A percentile compares a stretch with the other conserved stretches of the same genome.
Evolutionary conservation across 257 asterid species (phyloP).

Genomic region (Nemophila menziesii): DNA sequence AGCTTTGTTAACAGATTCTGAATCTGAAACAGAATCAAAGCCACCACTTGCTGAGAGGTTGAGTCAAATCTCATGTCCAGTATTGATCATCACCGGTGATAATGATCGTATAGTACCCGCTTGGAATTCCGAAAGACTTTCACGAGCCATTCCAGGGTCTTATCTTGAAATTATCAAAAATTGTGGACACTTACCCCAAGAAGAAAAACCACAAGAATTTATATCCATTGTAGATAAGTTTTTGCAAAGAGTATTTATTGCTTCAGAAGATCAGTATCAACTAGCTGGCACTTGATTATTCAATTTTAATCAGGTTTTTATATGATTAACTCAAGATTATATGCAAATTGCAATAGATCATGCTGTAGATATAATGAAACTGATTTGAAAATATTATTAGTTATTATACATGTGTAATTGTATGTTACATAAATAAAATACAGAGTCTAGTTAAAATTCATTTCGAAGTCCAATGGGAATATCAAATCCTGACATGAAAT

Average conservation of each 20-base stretch:
- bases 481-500: conserved; percentile 57
- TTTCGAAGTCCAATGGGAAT: conserved; percentile 26
- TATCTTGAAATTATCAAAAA: conserved; percentile 57
- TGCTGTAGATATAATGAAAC: background rate
- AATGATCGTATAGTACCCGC: conserved; percentile 83
- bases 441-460: conserved; percentile 37
- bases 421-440: background rate
- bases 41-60: conserved; percentile 47
- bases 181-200: conserved; percentile 93
- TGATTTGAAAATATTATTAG: background rate
- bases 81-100: conserved; percentile 77
- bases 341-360: background rate
- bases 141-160: conserved; percentile 75
- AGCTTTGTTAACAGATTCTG: conserved; percentile 59
- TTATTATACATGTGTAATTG: background rate
- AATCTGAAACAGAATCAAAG: conserved; percentile 33
- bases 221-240: conserved; percentile 56
- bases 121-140: conserved; percentile 77
- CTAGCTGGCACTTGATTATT: conserved; percentile 41
- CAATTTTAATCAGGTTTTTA: background rate
- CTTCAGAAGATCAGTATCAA: conserved; percentile 29
- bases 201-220: conserved; percentile 80
- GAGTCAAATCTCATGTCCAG: conserved; percentile 77
- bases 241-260: conserved; percentile 35
- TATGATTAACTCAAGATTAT: background rate